Evolutionary conservation across 1,284 basidiomycete genomes (phyloP).

Genomic region (Paramarasmius palmivorus): DNA sequence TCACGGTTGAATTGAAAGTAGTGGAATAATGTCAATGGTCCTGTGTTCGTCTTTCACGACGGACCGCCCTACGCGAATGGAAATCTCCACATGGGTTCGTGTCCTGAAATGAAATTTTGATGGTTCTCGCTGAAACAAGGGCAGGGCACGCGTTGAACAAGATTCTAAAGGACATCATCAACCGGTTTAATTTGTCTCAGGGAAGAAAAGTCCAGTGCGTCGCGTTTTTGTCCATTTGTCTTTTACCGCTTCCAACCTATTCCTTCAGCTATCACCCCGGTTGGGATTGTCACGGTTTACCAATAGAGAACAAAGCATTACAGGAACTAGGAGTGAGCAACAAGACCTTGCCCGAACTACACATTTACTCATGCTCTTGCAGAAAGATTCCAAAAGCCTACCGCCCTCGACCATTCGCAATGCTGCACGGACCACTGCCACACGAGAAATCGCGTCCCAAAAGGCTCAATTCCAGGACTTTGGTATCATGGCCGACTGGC

Average conservation of each 20-base stretch:
- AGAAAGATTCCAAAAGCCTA: conserved; percentile 57
- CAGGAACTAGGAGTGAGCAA: conserved; percentile 66
- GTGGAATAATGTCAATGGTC: conserved; percentile 65
- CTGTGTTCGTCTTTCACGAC: conserved; percentile 88
- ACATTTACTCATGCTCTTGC: not conserved
- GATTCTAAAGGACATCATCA: conserved; percentile 95
- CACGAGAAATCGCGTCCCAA: conserved; percentile 77
- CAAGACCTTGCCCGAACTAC: not conserved
- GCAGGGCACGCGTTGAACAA: conserved; percentile 96
- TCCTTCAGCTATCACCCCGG: conserved; percentile 85
- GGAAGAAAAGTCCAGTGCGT: conserved; percentile 85
- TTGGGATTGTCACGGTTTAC: conserved; percentile 98
- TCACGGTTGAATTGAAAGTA: conserved; percentile 27
- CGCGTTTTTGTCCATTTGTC: conserved; percentile 2
- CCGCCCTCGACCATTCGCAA: conserved; percentile 66
- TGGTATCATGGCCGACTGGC: conserved; percentile 95
- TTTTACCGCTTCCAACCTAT: not conserved
- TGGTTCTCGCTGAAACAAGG: not conserved
- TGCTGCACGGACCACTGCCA: conserved; percentile 76
- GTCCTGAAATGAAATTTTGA: not conserved
- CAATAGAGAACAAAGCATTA: conserved; percentile 93
- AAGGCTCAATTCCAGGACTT: conserved; percentile 81
- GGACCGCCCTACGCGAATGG: conserved; percentile 99
- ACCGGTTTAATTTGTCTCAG: conserved; percentile 82
- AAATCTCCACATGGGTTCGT: conserved; percentile 88